phyloP scores from a whole-genome alignment of 2,329 filamentous ascomycete genomes.

The Bipolaris gigantea region DNA sequence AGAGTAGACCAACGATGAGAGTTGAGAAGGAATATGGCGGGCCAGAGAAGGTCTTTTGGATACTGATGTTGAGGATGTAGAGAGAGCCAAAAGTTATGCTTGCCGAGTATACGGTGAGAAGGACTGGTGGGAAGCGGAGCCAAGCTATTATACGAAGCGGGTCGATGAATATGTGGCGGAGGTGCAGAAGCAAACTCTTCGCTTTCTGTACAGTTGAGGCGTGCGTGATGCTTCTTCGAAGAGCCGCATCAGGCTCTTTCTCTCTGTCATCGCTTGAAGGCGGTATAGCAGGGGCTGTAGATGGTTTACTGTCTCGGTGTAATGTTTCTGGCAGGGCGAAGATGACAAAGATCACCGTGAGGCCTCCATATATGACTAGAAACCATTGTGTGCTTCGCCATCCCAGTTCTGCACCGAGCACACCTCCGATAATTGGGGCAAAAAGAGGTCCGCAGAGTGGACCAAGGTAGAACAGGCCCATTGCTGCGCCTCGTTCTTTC shows the following conservation, averaged over 20 bases:
- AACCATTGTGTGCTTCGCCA: slow-evolving; percentile 48
- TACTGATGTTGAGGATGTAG: slow-evolving; percentile 47
- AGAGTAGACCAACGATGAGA: slow-evolving; percentile 43
- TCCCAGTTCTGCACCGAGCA: slow-evolving; percentile 34
- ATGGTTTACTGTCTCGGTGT: slow-evolving; percentile 14
- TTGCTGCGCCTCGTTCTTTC: slow-evolving; percentile 42
- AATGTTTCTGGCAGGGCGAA: slow-evolving; percentile 44
- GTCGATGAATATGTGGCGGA: slow-evolving; percentile 45
- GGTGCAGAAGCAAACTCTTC: slow-evolving; percentile 27
- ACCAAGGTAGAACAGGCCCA: slow-evolving; percentile 46
- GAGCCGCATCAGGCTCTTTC: slow-evolving; percentile 16
- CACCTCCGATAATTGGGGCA: slow-evolving; percentile 46
- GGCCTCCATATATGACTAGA: slow-evolving; percentile 42
- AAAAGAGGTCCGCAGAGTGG: slow-evolving; percentile 45
- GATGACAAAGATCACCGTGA: slow-evolving; percentile 37
- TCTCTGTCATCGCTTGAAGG: slow-evolving; percentile 3
- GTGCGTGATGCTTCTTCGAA: slow-evolving; percentile 37
- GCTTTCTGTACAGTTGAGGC: slow-evolving; percentile 41
- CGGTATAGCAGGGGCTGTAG: background rate
- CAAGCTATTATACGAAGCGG: slow-evolving; percentile 45
- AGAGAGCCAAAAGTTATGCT: slow-evolving; percentile 45
- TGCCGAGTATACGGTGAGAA: slow-evolving; percentile 46
- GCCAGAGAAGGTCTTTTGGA: slow-evolving; percentile 40
- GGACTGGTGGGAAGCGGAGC: slow-evolving; percentile 44
- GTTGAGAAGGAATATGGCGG: slow-evolving; percentile 43